Conservation (phyloP, 352 stramenopile species). For the Phytophthora nicotianae region DNA sequence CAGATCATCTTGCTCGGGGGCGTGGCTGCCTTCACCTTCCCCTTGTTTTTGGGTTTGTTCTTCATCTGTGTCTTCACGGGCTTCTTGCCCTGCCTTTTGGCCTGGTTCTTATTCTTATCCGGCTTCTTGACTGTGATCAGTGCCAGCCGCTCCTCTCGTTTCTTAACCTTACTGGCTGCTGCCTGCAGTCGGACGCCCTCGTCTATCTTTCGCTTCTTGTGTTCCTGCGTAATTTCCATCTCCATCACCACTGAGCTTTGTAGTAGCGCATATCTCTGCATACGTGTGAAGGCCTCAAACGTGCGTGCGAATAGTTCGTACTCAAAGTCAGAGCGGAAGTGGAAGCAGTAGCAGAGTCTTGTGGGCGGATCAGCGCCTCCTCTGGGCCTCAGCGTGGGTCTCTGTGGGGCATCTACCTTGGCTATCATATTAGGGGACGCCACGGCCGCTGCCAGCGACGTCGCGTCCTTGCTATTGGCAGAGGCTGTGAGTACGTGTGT, state of each 20-base stretch:
- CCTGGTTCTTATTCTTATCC: constrained; percentile 9
- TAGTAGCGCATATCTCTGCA: constrained; percentile 54
- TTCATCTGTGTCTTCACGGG: neutral
- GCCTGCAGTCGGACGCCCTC: constrained; percentile 17
- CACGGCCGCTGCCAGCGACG: constrained; percentile 20
- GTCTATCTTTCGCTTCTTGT: constrained; percentile 23
- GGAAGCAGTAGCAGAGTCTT: constrained; percentile 68
- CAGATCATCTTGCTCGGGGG: constrained; percentile 40
- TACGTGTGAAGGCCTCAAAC: constrained; percentile 36
- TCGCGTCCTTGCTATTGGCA: constrained; percentile 9
- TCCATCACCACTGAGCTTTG: constrained; percentile 60
- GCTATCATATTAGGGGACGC: constrained; percentile 17
- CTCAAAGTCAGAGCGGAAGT: constrained; percentile 62
- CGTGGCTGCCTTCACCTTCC: constrained; percentile 10
- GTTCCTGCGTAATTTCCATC: constrained; percentile 51
- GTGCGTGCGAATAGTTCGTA: constrained; percentile 57
- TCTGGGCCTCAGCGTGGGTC: constrained; percentile 9
- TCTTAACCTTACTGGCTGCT: constrained; percentile 20
- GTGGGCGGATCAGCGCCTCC: neutral
- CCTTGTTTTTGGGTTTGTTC: constrained; percentile 13
- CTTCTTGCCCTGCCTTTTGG: constrained; percentile 13
- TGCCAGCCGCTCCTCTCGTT: constrained; percentile 16
- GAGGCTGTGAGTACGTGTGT: constrained; percentile 19
- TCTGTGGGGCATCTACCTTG: constrained; percentile 7
- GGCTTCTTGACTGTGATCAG: constrained; percentile 13